Conservation (phyloP, 2,329 filamentous ascomycete species). For the Nothomitra cinnamomea region DNA sequence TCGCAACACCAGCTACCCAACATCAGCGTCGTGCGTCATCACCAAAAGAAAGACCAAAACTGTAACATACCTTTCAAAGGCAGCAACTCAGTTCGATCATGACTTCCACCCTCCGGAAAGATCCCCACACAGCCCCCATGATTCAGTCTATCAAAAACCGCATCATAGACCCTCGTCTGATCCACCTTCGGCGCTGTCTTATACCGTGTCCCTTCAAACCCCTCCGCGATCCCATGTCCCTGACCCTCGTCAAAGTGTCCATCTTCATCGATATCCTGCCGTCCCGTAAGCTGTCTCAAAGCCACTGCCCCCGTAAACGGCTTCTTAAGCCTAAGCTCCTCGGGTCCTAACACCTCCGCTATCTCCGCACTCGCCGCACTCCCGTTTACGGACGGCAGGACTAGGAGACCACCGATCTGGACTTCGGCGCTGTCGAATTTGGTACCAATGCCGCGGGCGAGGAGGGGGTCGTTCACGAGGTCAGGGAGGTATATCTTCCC, state of each 20-base stretch:
- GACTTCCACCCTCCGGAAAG: constrained; percentile 91
- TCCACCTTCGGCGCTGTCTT: constrained; percentile 87
- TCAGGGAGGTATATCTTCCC: constrained; percentile 83
- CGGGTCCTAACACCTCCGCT: constrained; percentile 57
- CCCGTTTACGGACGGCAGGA: constrained; percentile 71
- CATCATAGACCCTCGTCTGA: constrained; percentile 83
- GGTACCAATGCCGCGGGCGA: constrained; percentile 64
- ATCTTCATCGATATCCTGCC: constrained; percentile 51
- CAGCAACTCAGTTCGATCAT: constrained; percentile 80
- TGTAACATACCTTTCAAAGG: constrained; percentile 52
- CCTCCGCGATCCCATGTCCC: neutral
- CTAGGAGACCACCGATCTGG: constrained; percentile 66
- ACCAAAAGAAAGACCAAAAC: neutral
- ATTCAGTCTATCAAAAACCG: constrained; percentile 71
- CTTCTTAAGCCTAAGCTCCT: constrained; percentile 75
- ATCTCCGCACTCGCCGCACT: constrained; percentile 72
- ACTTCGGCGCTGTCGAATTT: constrained; percentile 60
- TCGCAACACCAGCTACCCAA: constrained; percentile 64
- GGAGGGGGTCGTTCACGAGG: constrained; percentile 64
- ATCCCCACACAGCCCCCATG: constrained; percentile 84
- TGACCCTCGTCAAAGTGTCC: constrained; percentile 38
- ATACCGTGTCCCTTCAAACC: constrained; percentile 64
- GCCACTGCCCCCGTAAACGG: constrained; percentile 65
- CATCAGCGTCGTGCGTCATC: constrained; percentile 5
- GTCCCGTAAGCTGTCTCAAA: constrained; percentile 65